These are phyloP conservation scores for Pseudogymnoascus sp. DNA, from an alignment of 2,329 filamentous ascomycete species.

Conservation along the genomic window DNA sequence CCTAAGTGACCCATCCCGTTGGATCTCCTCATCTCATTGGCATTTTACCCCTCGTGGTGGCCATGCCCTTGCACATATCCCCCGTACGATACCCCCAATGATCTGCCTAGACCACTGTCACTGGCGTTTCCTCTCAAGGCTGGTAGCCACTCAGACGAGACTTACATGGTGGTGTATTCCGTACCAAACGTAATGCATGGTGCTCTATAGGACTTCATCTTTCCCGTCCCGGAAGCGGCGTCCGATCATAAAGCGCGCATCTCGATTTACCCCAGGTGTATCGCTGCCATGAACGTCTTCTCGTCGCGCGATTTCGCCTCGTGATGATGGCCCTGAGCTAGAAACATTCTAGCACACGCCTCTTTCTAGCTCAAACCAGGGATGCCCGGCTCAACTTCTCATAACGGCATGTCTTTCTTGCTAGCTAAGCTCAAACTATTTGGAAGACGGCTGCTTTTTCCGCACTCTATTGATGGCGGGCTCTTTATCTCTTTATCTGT, in stretches of 20 bases:
- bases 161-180: neutral
- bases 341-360: neutral
- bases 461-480: neutral
- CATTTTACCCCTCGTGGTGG: neutral
- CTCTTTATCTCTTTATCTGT: neutral
- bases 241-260: neutral
- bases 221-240: constrained; percentile 3
- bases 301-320: neutral
- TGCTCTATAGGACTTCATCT: neutral
- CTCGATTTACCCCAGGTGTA: neutral
- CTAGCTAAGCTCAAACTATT: neutral
- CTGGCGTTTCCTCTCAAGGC: neutral
- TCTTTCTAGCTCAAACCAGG: neutral
- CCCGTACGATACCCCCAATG: neutral
- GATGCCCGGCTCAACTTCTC: neutral
- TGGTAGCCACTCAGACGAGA: neutral
- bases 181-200: neutral
- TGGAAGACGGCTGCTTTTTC: neutral
- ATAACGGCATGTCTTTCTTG: constrained; percentile 30
- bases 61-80: neutral
- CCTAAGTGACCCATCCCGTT: neutral
- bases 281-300: neutral
- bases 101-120: neutral
- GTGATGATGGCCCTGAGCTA: neutral
- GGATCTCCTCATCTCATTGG: neutral